Evolutionary conservation across 805 yeast genomes (phyloP).

Genomic region (Middelhovenomyces tepae): DNA sequence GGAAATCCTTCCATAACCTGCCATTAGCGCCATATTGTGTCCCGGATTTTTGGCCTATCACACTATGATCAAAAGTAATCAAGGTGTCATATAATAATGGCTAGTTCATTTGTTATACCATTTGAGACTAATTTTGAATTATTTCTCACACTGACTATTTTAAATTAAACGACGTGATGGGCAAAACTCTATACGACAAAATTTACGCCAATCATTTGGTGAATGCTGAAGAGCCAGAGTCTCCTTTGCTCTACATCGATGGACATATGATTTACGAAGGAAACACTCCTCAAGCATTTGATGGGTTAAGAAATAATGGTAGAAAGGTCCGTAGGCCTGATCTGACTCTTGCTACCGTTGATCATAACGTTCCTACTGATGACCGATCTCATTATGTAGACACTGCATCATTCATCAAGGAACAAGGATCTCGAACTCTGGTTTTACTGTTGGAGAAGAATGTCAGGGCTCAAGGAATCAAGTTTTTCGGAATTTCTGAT

Average conservation of each 20-base stretch:
- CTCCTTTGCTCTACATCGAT: slow-evolving; percentile 80
- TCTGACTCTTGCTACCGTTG: slow-evolving; percentile 86
- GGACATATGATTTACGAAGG: slow-evolving; percentile 95
- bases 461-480: slow-evolving; percentile 74
- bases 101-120: too few species aligned
- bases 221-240: slow-evolving; percentile 77
- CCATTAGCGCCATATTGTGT: too few species aligned
- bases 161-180: too few species aligned
- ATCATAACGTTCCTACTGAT: slow-evolving; percentile 89
- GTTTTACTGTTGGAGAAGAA: slow-evolving; percentile 84
- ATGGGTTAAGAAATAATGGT: slow-evolving; percentile 76
- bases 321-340: slow-evolving; percentile 80
- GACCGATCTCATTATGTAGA: slow-evolving; percentile 67
- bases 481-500: slow-evolving; percentile 88
- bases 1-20: too few species aligned
- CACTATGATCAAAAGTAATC: too few species aligned
- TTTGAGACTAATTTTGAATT: too few species aligned
- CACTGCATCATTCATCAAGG: slow-evolving; percentile 67
- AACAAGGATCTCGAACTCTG: slow-evolving; percentile 82
- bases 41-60: too few species aligned
- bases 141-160: too few species aligned
- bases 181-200: slow-evolving; percentile 82
- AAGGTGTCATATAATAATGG: too few species aligned
- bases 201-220: slow-evolving; percentile 89
- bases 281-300: slow-evolving; percentile 96